Conservation (phyloP, 1,139 yeast species). For the Yamadazyma songkhlaensis region DNA sequence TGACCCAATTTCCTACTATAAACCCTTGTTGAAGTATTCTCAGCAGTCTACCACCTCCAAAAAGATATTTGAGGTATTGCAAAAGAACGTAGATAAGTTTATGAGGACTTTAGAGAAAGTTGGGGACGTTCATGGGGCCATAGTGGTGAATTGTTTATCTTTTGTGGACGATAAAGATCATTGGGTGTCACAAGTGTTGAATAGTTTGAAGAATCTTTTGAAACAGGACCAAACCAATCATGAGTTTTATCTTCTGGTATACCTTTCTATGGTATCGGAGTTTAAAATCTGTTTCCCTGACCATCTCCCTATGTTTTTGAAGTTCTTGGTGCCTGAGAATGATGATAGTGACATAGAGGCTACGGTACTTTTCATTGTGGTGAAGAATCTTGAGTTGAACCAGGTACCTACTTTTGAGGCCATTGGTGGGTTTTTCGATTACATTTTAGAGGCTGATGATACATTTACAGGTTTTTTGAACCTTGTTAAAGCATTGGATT, state of each 20-base stretch:
- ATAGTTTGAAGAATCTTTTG: conserved; percentile 13
- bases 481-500: conserved; percentile 11
- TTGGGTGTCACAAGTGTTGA: conserved; percentile 14
- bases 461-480: conserved; percentile 19
- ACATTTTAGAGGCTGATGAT: conserved; percentile 13
- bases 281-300: conserved; percentile 19
- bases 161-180: conserved; percentile 4
- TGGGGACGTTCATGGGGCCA: conserved; percentile 17
- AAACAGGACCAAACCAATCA: conserved; percentile 9
- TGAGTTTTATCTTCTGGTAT: conserved; percentile 17
- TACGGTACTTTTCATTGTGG: conserved; percentile 22
- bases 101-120: conserved; percentile 17
- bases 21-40: conserved; percentile 11
- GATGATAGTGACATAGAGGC: conserved; percentile 16
- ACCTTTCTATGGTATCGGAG: conserved; percentile 18
- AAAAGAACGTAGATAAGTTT: conserved; percentile 19
- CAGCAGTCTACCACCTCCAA: conserved; percentile 12
- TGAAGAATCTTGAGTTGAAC: conserved; percentile 21
- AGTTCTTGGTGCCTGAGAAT: conserved; percentile 17
- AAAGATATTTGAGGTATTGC: conserved; percentile 17
- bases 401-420: conserved; percentile 16
- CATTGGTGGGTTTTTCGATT: conserved; percentile 26
- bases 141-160: conserved; percentile 16
- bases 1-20: background rate
- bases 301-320: conserved; percentile 24